These are phyloP conservation scores for Metschnikowia lochheadii DNA, from an alignment of 805 yeast genomes.

Conservation along the genomic window DNA sequence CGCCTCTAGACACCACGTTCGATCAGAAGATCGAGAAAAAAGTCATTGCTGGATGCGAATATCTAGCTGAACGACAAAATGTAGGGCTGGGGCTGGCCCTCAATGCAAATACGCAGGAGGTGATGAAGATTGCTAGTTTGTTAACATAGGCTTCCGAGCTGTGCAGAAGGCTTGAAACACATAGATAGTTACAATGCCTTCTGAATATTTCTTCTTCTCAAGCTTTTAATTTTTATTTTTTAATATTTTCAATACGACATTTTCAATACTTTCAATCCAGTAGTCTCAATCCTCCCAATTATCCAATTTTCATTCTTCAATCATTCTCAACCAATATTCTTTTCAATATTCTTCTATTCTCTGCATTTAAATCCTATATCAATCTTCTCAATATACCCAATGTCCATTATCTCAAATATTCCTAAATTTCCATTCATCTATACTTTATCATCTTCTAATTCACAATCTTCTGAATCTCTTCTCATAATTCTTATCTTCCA, in stretches of 20 bases:
- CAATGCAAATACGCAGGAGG: neutral
- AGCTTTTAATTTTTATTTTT: neutral
- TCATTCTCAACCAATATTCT: too few species aligned
- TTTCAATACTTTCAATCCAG: neutral
- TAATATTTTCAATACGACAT: too few species aligned
- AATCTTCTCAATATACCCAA: too few species aligned
- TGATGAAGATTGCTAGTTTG: conserved; percentile 2
- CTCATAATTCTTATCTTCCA: too few species aligned
- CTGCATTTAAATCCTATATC: too few species aligned
- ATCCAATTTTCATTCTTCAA: too few species aligned
- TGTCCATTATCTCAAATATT: too few species aligned
- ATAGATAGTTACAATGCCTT: neutral
- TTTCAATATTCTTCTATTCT: too few species aligned
- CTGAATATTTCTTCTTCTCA: neutral
- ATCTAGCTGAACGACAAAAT: neutral
- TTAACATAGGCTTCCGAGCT: neutral
- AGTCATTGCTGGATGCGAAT: neutral
- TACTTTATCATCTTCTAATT: too few species aligned
- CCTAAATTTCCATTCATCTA: too few species aligned
- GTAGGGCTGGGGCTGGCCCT: neutral
- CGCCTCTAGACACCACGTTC: neutral
- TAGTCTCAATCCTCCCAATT: too few species aligned
- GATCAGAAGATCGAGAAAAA: neutral
- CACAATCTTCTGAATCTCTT: too few species aligned
- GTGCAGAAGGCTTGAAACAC: neutral